Percentiles rank a stretch among this genome's conserved stretches.
These are phyloP conservation scores for Heliocybe sulcata DNA, from an alignment of 1,284 basidiomycete genomes.

Conservation along the genomic window DNA sequence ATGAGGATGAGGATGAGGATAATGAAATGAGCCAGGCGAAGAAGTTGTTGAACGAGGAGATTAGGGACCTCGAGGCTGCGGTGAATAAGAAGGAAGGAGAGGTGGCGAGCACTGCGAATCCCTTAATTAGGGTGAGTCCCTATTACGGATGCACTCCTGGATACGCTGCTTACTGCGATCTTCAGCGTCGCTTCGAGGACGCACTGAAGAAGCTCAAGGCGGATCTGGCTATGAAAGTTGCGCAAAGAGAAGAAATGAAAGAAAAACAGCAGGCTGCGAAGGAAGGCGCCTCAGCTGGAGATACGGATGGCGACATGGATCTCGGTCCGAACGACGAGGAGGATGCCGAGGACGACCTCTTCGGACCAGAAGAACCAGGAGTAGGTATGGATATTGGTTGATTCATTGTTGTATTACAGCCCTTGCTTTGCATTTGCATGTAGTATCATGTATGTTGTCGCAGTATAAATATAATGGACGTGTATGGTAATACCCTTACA, in stretches of 20 bases:
- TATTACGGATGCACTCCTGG: background rate
- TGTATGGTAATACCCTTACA: slow-evolving; percentile 7
- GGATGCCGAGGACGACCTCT: slow-evolving; percentile 37
- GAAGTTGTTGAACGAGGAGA: slow-evolving; percentile 83
- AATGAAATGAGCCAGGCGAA: slow-evolving; percentile 72
- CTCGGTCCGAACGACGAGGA: slow-evolving; percentile 28
- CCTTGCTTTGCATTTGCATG: no score
- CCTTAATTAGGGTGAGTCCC: slow-evolving; percentile 70
- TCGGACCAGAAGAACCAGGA: slow-evolving; percentile 44
- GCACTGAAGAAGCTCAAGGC: slow-evolving; percentile 81
- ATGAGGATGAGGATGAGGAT: slow-evolving; percentile 61
- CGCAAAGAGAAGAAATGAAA: slow-evolving; percentile 70
- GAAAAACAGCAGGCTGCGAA: slow-evolving; percentile 63
- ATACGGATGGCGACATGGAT: slow-evolving; percentile 35
- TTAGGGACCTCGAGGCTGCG: slow-evolving; percentile 82
- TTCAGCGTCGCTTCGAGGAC: slow-evolving; percentile 89
- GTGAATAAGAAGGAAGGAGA: slow-evolving; percentile 83
- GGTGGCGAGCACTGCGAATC: slow-evolving; percentile 83
- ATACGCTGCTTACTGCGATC: slow-evolving; percentile 6
- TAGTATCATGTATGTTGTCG: no score
- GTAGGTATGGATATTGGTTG: slow-evolving; percentile 26
- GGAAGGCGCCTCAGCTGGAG: slow-evolving; percentile 44
- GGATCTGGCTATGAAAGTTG: slow-evolving; percentile 83
- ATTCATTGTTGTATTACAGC: no score
- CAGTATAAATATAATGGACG: background rate